Base-by-base conservation (phyloP, 1,284 basidiomycete species). In the Microbotryum silenes-acaulis region DNA sequence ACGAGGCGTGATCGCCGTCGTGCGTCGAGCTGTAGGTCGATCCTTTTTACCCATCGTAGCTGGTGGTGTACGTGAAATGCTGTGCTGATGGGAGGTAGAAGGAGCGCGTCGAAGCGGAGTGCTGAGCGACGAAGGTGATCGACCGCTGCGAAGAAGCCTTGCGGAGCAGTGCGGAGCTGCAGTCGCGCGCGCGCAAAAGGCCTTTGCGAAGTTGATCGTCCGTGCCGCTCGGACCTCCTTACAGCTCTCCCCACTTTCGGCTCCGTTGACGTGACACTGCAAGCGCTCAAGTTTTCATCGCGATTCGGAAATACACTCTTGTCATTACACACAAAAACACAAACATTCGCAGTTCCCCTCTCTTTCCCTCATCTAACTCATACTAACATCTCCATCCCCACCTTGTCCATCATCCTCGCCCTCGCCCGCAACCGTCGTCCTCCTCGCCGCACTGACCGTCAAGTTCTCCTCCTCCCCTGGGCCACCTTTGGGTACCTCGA, bases 1-100 rank as follows among this genome's bases (percentile, higher is more conserved):
- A n/a, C 20, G 25, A n/a, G 31, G 49, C 29, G 29, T 65, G 60
- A 74, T 71, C 61, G 66, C 71, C 16, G 67, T 67, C 44, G 67
- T 69, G 14, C 67, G 64, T 16, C 57, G 57, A 0, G 58, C 56
- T 1, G 46, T 31, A 25, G 61, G 54, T 12, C n/a, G 58, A 31
- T 29, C 21, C 46, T 65, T 68, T 54, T 68, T 68, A 54, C 63
- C 66, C 66, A 68, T 68, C 29, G 1, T 62, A 20, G 16, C n/a
- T 25, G 21, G n/a, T 6, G 23, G 12, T 51, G 6, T 33, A 31
- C n/a, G 20, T 7, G 9, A 20, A 18, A 49, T 8, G 23, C 23
- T 23, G 23, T 23, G 23, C 23, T 23, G 23, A 23, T 23, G 23
- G 23, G 23, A 6, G 12, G 37, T 16, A 18, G 16, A 18, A 12